Evolutionary conservation across 352 stramenopile species (phyloP).

Genomic region (Pythium utonaiense): DNA sequence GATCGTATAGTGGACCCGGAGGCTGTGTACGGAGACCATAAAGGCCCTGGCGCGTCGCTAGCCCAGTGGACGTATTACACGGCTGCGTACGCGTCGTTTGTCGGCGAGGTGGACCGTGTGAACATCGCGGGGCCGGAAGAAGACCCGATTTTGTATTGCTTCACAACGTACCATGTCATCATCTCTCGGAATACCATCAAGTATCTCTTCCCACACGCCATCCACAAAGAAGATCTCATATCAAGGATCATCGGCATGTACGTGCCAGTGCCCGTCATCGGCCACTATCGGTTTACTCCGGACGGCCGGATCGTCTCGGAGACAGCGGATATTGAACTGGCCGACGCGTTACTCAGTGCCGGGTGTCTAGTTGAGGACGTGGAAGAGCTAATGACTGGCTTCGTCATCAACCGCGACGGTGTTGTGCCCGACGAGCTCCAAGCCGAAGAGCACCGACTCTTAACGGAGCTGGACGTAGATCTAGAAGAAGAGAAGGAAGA

Average conservation of each 20-base stretch:
- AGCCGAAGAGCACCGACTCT: slow-evolving; percentile 19
- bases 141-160: slow-evolving; percentile 26
- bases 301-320: slow-evolving; percentile 23
- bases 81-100: slow-evolving; percentile 24
- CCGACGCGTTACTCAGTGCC: slow-evolving; percentile 19
- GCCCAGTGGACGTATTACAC: slow-evolving; percentile 28
- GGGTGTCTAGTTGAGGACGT: slow-evolving; percentile 23
- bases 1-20: slow-evolving; percentile 19
- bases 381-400: slow-evolving; percentile 19
- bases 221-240: slow-evolving; percentile 24
- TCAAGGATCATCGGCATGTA: slow-evolving; percentile 26
- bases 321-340: slow-evolving; percentile 22
- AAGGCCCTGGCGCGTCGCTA: slow-evolving; percentile 10
- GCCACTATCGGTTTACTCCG: slow-evolving; percentile 19
- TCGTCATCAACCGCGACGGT: slow-evolving; percentile 17
- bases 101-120: slow-evolving; percentile 22
- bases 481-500: slow-evolving; percentile 5
- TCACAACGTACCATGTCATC: slow-evolving; percentile 26
- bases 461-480: slow-evolving; percentile 21
- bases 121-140: slow-evolving; percentile 24
- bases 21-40: slow-evolving; percentile 25
- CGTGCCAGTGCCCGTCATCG: slow-evolving; percentile 19
- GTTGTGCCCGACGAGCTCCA: slow-evolving; percentile 20
- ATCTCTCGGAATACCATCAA: slow-evolving; percentile 25
- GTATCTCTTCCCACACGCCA: slow-evolving; percentile 25